Evolutionary conservation across 495 filamentous ascomycete species (phyloP).

Genomic region (Penicillium crystallinum): DNA sequence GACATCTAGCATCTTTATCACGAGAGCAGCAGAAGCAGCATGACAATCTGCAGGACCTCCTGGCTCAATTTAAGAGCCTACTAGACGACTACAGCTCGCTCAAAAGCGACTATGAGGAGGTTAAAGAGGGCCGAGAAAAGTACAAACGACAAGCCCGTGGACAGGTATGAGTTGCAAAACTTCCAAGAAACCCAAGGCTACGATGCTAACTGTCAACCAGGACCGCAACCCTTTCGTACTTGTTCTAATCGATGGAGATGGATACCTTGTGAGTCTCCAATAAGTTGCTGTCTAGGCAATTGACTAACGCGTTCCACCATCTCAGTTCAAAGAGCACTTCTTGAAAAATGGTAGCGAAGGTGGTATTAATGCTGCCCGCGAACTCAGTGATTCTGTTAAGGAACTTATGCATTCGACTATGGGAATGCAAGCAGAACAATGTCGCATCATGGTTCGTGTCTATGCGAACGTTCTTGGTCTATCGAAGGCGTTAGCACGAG

Average conservation of each 20-base stretch:
- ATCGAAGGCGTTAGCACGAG: slow-evolving; percentile 46
- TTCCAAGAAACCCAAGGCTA: neutral
- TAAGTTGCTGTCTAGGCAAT: too few species aligned
- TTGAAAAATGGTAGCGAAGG: slow-evolving; percentile 49
- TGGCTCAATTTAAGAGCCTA: slow-evolving; percentile 37
- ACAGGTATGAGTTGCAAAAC: slow-evolving; percentile 28
- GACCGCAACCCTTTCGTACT: slow-evolving; percentile 56
- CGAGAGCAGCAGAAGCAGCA: slow-evolving; percentile 31
- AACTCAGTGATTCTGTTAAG: slow-evolving; percentile 47
- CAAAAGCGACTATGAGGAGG: slow-evolving; percentile 54
- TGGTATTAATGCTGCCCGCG: slow-evolving; percentile 50
- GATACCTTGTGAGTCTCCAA: slow-evolving; percentile 39
- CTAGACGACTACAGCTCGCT: slow-evolving; percentile 48
- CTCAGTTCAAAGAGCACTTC: slow-evolving; percentile 51
- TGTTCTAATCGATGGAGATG: slow-evolving; percentile 58
- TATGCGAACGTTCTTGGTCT: slow-evolving; percentile 54
- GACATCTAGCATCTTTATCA: slow-evolving; percentile 22
- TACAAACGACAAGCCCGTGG: slow-evolving; percentile 50
- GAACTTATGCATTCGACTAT: slow-evolving; percentile 42
- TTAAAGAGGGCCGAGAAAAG: slow-evolving; percentile 47
- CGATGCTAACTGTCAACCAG: slow-evolving; percentile 15
- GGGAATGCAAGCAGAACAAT: slow-evolving; percentile 43
- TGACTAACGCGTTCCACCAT: neutral
- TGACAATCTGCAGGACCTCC: slow-evolving; percentile 31
- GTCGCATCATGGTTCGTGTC: slow-evolving; percentile 56